Base-by-base conservation (phyloP, 352 stramenopile species). In the Pythium pectinolyticum region DNA sequence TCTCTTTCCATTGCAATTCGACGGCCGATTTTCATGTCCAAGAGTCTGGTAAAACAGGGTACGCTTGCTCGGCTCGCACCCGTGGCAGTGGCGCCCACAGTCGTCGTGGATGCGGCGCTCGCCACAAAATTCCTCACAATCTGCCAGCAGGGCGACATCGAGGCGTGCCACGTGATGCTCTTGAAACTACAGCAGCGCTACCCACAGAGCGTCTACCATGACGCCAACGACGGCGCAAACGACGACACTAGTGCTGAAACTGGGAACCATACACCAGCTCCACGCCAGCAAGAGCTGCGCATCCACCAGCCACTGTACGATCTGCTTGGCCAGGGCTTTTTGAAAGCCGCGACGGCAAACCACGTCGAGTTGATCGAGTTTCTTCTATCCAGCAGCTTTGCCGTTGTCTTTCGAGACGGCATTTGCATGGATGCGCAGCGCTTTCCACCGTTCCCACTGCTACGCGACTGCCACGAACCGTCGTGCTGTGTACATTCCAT, bases 221-320 rank as follows among this genome's bases (percentile, higher is more conserved):
- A 30, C 14, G 32, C n/a, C 10, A 14, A 24, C 10, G 20, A 53
- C 19, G 19, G 45, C 22, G 35, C 22, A 15, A 20, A n/a, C n/a
- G n/a, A n/a, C n/a, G n/a, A n/a, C n/a, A n/a, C n/a, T n/a, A n/a
- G n/a, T n/a, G n/a, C n/a, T n/a, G n/a, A 57, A 20, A 20, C 51
- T 50, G 10, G 22, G 14, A 27, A 43, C 45, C 14, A 24, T 11
- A 25, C 45, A n/a, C 17, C 19, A 24, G 34, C n/a, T 12, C 31
- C 31, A 17, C 43, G 32, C 24, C 43, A 50, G 25, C 43, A 32
- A n/a, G n/a, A 19, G 32, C 31, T 32, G 6, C 19, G 15, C 5
- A 49, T 7, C n/a, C 40, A 60, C 31, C 63, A 71, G n/a, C 63
- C 50, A 43, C 19, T 72, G 20, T 66, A 63, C n/a, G 57, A 72